Evolutionary conservation across 495 filamentous ascomycete species (phyloP).

Genomic region (Podospora pseudopauciseta): DNA sequence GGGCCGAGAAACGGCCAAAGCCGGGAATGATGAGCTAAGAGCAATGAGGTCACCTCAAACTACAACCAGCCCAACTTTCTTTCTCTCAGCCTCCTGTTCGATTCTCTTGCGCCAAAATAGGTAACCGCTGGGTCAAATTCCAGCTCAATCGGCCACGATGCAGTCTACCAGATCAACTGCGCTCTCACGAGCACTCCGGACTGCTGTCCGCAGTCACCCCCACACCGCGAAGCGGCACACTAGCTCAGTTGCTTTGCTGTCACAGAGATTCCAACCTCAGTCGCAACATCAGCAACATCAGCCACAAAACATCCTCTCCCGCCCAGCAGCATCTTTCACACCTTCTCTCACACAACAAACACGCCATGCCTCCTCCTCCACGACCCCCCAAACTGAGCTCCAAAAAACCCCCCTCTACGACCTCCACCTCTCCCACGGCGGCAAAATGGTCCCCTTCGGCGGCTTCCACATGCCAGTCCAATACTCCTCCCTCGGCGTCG

Average conservation of each 20-base stretch:
- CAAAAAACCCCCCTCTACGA: slow-evolving; percentile 77
- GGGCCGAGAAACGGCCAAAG: not conserved
- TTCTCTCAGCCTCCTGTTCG: not conserved
- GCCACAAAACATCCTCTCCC: not conserved
- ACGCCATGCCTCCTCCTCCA: slow-evolving; percentile 29
- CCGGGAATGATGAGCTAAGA: slow-evolving; percentile 12
- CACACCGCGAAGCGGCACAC: slow-evolving; percentile 16
- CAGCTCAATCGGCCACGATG: slow-evolving; percentile 21
- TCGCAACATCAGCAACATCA: not conserved
- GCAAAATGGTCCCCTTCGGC: slow-evolving; percentile 95
- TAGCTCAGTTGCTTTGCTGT: not conserved
- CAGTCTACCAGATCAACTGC: slow-evolving; percentile 21
- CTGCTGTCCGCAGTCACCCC: slow-evolving; percentile 13
- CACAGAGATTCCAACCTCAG: not conserved
- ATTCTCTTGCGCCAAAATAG: not conserved
- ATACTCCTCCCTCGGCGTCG: slow-evolving; percentile 70
- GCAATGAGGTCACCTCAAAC: slow-evolving; percentile 12
- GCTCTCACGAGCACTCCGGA: slow-evolving; percentile 21
- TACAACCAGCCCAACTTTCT: not conserved
- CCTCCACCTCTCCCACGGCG: slow-evolving; percentile 73
- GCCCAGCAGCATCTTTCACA: not conserved
- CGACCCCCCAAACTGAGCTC: slow-evolving; percentile 39
- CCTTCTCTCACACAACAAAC: not conserved
- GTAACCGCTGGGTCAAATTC: not conserved
- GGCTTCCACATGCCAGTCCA: slow-evolving; percentile 92